phyloP scores from a whole-genome alignment of 257 asterid genomes.

The Solanum infundibuliforme region DNA sequence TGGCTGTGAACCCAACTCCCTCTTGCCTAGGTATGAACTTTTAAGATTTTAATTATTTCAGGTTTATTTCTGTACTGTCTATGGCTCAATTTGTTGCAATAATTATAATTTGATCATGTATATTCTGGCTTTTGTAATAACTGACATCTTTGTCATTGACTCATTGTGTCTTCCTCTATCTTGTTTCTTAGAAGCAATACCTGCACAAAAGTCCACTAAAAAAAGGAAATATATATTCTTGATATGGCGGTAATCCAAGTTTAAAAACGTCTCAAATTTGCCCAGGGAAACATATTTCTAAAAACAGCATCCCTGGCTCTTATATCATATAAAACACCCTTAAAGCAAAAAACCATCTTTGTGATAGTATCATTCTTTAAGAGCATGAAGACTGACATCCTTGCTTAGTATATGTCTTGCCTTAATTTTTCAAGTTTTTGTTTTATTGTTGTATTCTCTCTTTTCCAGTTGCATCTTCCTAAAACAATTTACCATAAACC shows the following conservation, averaged over 20 bases:
- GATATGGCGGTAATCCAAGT: neutral
- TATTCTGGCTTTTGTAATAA: neutral
- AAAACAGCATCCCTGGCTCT: neutral
- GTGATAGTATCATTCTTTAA: neutral
- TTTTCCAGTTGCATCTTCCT: neutral
- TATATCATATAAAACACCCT: neutral
- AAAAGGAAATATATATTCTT: neutral
- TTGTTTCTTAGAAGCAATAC: neutral
- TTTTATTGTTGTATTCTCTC: neutral
- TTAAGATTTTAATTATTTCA: neutral
- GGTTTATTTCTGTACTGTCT: neutral
- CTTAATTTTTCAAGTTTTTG: neutral
- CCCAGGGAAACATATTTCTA: neutral
- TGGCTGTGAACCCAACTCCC: slow-evolving; percentile 84
- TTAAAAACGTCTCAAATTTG: neutral
- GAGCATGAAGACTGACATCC: neutral
- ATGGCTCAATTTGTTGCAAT: neutral
- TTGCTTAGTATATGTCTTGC: neutral
- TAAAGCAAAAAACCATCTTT: neutral
- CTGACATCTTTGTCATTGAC: neutral
- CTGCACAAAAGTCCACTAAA: neutral
- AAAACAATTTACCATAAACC: slow-evolving; percentile 1
- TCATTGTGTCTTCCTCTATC: neutral
- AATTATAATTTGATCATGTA: neutral
- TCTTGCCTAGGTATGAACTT: slow-evolving; percentile 48